These are phyloP conservation scores for Malania oleifera DNA, from an alignment of 164 flowering plant genomes.

Conservation along the genomic window DNA sequence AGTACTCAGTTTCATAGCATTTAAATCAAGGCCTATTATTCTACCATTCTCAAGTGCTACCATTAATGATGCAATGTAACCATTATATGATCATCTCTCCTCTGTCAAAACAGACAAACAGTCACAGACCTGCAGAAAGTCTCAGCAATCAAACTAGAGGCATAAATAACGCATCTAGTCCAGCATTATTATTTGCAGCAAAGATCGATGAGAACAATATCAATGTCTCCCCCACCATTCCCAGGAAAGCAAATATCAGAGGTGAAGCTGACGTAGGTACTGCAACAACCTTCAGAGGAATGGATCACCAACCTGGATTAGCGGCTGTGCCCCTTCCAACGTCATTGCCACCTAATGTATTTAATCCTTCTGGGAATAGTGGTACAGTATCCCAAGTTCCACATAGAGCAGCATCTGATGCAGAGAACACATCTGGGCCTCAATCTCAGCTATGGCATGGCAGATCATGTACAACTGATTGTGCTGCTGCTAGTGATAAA, in stretches of 20 bases:
- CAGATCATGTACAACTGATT: slow-evolving; percentile 18
- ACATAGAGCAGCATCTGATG: slow-evolving; percentile 16
- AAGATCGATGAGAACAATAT: slow-evolving; percentile 29
- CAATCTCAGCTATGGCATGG: slow-evolving; percentile 22
- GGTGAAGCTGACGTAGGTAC: slow-evolving; percentile 20
- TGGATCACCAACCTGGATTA: slow-evolving; percentile 23
- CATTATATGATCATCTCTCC: not conserved
- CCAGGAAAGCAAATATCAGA: slow-evolving; percentile 17
- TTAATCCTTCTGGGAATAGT: slow-evolving; percentile 10
- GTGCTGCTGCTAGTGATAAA: slow-evolving; percentile 17
- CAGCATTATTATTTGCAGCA: slow-evolving; percentile 20
- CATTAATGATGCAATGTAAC: not conserved
- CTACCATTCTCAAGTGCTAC: not conserved
- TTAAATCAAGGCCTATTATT: not conserved
- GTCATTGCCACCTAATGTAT: slow-evolving; percentile 24
- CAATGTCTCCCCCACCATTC: slow-evolving; percentile 13
- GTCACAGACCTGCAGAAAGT: slow-evolving; percentile 20
- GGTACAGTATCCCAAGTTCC: slow-evolving; percentile 18
- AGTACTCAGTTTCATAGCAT: not conserved
- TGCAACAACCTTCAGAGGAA: slow-evolving; percentile 18
- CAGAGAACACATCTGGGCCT: slow-evolving; percentile 19
- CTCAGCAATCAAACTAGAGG: slow-evolving; percentile 21
- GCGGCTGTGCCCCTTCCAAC: slow-evolving; percentile 23
- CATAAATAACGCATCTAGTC: slow-evolving; percentile 15
- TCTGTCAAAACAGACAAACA: slow-evolving; percentile 25